Evolutionary conservation across 208 protist species (phyloP), one percentile per base, ranked within the genome.

Genomic region (Leptomonas pyrrhocoris): DNA sequence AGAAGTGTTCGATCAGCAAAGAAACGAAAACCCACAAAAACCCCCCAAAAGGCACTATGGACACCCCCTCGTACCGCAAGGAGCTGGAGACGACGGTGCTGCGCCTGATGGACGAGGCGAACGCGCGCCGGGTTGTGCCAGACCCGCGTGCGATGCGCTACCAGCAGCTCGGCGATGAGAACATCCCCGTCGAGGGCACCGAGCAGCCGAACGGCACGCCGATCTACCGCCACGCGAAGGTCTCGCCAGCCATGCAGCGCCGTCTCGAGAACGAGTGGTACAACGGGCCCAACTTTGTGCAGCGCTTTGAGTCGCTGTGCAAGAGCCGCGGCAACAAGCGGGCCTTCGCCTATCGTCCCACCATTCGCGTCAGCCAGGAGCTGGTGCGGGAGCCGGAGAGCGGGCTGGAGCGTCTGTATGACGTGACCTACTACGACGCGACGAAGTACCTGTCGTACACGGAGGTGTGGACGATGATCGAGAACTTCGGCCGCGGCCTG

Each of bases 331-430:
- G 34, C 28, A 57, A 76, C n/a, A 59, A 69, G 30, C 65, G 73
- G 9, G 88, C 80, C 40, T 71, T 91, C 30, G 85, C 81, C 38
- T 91, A 89, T 59, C 83, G 88, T 45, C 78, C 74, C 21, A 54
- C 86, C 2, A 63, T 76, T 13, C 73, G 79, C 43, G 64, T 88
- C n/a, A 72, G 55, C 31, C 86, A 78, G 21, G 77, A 85, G 71
- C 57, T 65, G 21, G 81, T 83, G 68, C 64, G 77, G 55, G 68
- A 88, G 43, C 60, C 60, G 30, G 81, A 78, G 49, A 83, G 80
- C 67, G 94, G 83, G 15, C 49, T 54, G 59, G 80, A 86, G 78
- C 63, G 57, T 36, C 69, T 45, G 18, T 92, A 68, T 42, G 80
- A 80, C 48, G 64, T 94, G 15, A 90, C 84, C 0, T 77, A 95